Conservation (phyloP, 2,329 filamentous ascomycete genomes). For the Triangularia verruculosa region DNA sequence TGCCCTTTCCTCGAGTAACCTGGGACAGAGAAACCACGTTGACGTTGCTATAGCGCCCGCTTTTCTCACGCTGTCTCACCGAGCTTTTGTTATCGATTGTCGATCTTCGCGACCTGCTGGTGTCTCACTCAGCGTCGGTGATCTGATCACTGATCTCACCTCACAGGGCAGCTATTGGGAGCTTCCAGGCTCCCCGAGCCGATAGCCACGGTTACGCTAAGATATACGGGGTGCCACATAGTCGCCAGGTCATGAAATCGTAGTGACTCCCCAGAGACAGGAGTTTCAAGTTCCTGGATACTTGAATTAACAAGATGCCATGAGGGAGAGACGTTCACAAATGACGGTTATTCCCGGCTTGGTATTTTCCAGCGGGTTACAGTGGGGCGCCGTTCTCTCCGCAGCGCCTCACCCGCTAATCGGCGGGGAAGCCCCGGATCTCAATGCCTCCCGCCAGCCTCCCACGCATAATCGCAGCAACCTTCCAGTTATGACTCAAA, state of each 20-base stretch:
- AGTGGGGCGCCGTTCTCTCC: neutral
- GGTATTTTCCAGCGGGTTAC: neutral
- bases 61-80: neutral
- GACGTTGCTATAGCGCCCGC: neutral
- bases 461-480: no score
- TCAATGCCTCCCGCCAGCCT: no score
- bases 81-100: neutral
- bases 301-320: neutral
- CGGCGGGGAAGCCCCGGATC: neutral
- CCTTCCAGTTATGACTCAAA: neutral
- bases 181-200: neutral
- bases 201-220: neutral
- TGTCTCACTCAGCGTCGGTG: constrained; percentile 1
- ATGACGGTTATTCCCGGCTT: constrained; percentile 3
- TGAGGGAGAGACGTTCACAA: neutral
- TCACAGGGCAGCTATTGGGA: neutral
- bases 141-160: neutral
- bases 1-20: neutral
- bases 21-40: neutral
- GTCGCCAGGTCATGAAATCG: neutral
- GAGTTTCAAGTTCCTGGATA: neutral
- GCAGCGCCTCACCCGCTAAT: neutral
- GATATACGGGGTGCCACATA: neutral
- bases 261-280: neutral
- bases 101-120: neutral